Percentiles rank a stretch among this genome's conserved stretches.
These are phyloP conservation scores for Cucumis hystrix DNA, from an alignment of 306 rosid species.

Conservation along the genomic window DNA sequence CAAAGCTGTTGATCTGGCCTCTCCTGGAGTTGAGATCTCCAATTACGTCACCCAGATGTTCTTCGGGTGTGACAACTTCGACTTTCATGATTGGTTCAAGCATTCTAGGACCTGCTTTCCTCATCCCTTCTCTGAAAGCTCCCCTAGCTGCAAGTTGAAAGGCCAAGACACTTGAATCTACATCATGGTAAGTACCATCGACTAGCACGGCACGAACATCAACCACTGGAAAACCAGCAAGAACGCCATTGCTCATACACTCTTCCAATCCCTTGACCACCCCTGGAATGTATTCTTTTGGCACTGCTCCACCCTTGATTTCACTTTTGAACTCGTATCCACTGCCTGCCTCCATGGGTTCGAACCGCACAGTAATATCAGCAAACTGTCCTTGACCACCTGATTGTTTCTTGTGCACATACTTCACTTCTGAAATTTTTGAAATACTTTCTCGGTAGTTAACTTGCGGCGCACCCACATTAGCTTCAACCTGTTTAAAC, in stretches of 20 bases:
- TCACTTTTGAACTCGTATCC: conserved; percentile 97
- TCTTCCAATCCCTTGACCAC: conserved; percentile 98
- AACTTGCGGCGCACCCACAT: conserved; percentile 98
- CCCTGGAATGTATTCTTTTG: conserved; percentile 86
- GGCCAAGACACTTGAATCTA: conserved; percentile 90
- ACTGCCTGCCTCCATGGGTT: conserved; percentile 78
- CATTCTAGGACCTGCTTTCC: conserved; percentile 77
- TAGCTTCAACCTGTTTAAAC: conserved; percentile 71
- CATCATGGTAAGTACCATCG: conserved; percentile 91
- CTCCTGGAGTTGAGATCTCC: conserved; percentile 99
- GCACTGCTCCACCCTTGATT: conserved; percentile 96
- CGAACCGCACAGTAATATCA: conserved; percentile 79
- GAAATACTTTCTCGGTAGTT: conserved; percentile 96
- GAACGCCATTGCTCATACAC: conserved; percentile 88
- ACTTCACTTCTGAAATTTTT: conserved; percentile 47
- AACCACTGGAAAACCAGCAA: conserved; percentile 91
- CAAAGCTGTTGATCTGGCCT: conserved; percentile 90
- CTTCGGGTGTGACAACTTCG: conserved; percentile 93
- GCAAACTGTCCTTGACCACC: conserved; percentile 99
- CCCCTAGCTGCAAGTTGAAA: conserved; percentile 98
- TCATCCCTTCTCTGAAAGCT: conserved; percentile 81
- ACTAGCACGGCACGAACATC: conserved; percentile 74
- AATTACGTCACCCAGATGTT: conserved; percentile 91
- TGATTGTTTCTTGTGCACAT: conserved; percentile 94
- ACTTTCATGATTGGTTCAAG: conserved; percentile 95